These are phyloP conservation scores for Nannochloris sp. DNA, from an alignment of 139 green algal genomes.

Conservation along the genomic window DNA sequence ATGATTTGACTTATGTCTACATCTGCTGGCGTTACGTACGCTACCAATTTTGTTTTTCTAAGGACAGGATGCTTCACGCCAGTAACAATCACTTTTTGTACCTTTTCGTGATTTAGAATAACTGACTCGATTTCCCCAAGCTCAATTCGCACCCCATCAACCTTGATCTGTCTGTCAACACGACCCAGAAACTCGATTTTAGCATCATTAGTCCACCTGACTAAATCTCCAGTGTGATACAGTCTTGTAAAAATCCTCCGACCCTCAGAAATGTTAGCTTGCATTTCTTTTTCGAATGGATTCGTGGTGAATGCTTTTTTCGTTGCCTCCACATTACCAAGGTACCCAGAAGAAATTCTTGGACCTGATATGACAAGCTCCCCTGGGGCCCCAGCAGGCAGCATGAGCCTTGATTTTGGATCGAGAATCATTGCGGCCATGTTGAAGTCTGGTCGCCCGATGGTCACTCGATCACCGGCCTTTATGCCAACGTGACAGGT, in stretches of 20 bases:
- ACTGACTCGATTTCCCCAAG: slow-evolving; percentile 41
- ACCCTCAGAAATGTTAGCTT: slow-evolving; percentile 8
- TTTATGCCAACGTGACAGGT: not conserved
- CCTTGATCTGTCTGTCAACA: slow-evolving; percentile 42
- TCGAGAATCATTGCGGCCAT: not conserved
- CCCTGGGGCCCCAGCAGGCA: slow-evolving; percentile 13
- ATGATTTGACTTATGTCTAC: not conserved
- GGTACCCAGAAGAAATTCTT: slow-evolving; percentile 36
- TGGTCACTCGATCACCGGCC: not conserved
- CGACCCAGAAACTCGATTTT: slow-evolving; percentile 35
- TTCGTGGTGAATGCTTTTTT: slow-evolving; percentile 35
- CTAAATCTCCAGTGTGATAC: slow-evolving; percentile 36
- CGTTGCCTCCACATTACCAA: slow-evolving; percentile 21
- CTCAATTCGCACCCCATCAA: slow-evolving; percentile 48
- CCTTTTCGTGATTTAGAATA: not conserved
- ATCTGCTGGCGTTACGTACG: not conserved
- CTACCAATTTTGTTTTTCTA: not conserved
- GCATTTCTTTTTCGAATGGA: slow-evolving; percentile 20
- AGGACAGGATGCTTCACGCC: not conserved
- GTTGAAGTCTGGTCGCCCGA: not conserved
- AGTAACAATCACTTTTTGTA: not conserved
- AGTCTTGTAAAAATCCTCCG: not conserved
- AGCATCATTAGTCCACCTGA: slow-evolving; percentile 22
- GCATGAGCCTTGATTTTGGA: not conserved
- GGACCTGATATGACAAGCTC: slow-evolving; percentile 40